These are phyloP conservation scores for Cryptococcus jaspeensis DNA, from an alignment of 1,284 basidiomycete species.

Conservation along the genomic window DNA sequence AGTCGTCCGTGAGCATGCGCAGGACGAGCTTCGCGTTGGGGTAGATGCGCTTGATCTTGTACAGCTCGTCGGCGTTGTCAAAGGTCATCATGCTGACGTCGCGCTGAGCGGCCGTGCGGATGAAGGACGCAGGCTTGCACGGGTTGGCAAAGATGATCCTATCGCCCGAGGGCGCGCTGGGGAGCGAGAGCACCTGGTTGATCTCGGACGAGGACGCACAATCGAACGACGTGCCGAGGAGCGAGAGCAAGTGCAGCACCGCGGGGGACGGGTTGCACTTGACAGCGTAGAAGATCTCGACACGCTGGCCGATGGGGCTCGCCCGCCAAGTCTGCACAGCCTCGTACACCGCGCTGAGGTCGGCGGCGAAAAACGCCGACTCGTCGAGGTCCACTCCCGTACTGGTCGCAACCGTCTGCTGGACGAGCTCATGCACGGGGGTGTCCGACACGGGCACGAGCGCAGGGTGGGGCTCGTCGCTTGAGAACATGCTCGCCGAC, in stretches of 20 bases:
- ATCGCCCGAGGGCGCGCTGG: constrained; percentile 54
- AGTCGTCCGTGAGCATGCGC: constrained; percentile 95
- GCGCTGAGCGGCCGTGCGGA: constrained; percentile 74
- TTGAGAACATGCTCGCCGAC: constrained; percentile 11
- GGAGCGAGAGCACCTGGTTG: constrained; percentile 70
- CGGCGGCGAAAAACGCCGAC: constrained; percentile 93
- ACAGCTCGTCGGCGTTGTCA: constrained; percentile 96
- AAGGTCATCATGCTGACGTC: constrained; percentile 95
- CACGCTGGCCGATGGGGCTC: constrained; percentile 66
- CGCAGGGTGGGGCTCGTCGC: constrained; percentile 24
- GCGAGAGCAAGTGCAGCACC: constrained; percentile 83
- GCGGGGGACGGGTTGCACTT: constrained; percentile 98
- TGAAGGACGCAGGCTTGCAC: constrained; percentile 93
- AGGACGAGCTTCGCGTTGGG: constrained; percentile 84
- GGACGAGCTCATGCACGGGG: constrained; percentile 37
- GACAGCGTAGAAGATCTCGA: constrained; percentile 92
- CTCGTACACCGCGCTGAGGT: constrained; percentile 82
- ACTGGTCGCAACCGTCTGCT: constrained; percentile 31
- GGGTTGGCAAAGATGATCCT: constrained; percentile 98
- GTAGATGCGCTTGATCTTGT: constrained; percentile 85
- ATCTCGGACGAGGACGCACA: constrained; percentile 99
- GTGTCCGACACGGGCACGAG: constrained; percentile 30
- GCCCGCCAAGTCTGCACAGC: constrained; percentile 83
- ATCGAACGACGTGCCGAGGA: constrained; percentile 90
- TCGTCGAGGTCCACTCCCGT: constrained; percentile 55